Evolutionary conservation across 1,139 yeast species (phyloP), one percentile per base, ranked within the genome.

Genomic region (Hyphopichia burtonii): DNA sequence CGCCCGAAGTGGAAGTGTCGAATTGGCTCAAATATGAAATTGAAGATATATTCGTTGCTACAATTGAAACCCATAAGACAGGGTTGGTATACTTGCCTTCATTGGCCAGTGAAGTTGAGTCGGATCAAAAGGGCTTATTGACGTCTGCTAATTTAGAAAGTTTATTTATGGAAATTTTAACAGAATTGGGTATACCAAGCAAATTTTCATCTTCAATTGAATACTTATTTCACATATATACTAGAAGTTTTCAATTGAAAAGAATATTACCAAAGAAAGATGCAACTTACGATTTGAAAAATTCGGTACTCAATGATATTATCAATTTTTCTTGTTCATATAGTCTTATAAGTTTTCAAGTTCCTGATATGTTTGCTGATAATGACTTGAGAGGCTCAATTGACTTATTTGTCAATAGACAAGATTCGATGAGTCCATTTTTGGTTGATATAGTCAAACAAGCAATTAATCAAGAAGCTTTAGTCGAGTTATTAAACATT

Each of bases 301-400:
- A 57, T 1, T 58, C 57, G 3, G 52, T 81, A 3, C 61, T 82
- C 40, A 68, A 71, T 41, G 80, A 80, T 45, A 65, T 80, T 25
- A 71, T 78, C 38, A 63, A 82, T 39, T 67, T 83, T 38, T 62
- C 82, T 12, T 69, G 85, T 14, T 82, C 86, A 18, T 88, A 83
- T 60, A 89, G 89, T 0, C 71, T 83, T 30, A 82, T 87, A 31
- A 65, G 85, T 31, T 81, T 87, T 54, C 89, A 83, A 56, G 76
- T 83, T 9, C 82, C 85, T 3, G 90, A 82, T 44, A 77, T 84
- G 82, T 82, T 83, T 46, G 51, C 71, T 31, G 66, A 71, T 42
- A 65, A 67, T 45, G 68, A 74, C 41, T 47, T 71, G 20, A 48
- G 59, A 9, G 46, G 46, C 5, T 53, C 68, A 1, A 54, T 70